A percentile compares a stretch with the other conserved stretches of the same genome.
phyloP scores from a whole-genome alignment of 306 rosid genomes.

The Phaseolus lunatus region DNA sequence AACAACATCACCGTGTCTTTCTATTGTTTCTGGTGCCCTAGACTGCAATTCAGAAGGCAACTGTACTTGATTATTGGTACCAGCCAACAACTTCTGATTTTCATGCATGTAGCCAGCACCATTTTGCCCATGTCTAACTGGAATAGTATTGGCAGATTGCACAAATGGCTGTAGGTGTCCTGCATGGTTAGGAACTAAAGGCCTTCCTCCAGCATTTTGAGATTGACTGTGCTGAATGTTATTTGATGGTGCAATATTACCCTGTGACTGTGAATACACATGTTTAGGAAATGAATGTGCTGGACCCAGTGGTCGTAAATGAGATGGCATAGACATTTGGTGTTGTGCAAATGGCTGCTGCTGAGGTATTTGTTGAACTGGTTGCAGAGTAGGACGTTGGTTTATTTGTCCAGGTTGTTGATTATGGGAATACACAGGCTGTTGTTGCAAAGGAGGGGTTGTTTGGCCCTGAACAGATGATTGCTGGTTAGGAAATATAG shows the following conservation, averaged over 20 bases:
- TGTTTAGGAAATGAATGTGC: conserved; percentile 65
- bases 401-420: conserved; percentile 71
- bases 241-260: conserved; percentile 55
- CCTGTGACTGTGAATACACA: conserved; percentile 60
- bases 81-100: conserved; percentile 58
- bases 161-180: conserved; percentile 60
- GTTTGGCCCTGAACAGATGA: conserved; percentile 73
- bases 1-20: conserved; percentile 47
- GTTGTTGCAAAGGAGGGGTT: conserved; percentile 62
- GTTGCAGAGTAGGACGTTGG: conserved; percentile 68
- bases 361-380: conserved; percentile 65
- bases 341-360: conserved; percentile 69
- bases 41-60: conserved; percentile 48
- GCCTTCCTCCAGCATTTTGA: conserved; percentile 69
- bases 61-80: conserved; percentile 58
- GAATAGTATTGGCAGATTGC: conserved; percentile 59
- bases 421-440: conserved; percentile 53
- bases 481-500: conserved; percentile 71
- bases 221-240: conserved; percentile 59
- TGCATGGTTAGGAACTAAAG: conserved; percentile 61
- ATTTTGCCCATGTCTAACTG: conserved; percentile 61
- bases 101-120: conserved; percentile 54
- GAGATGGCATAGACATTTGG: conserved; percentile 61
- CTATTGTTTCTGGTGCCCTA: conserved; percentile 48
- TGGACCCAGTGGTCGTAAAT: conserved; percentile 64